phyloP scores from a whole-genome alignment of 1,139 yeast species.

The Taiozyma onychis region DNA sequence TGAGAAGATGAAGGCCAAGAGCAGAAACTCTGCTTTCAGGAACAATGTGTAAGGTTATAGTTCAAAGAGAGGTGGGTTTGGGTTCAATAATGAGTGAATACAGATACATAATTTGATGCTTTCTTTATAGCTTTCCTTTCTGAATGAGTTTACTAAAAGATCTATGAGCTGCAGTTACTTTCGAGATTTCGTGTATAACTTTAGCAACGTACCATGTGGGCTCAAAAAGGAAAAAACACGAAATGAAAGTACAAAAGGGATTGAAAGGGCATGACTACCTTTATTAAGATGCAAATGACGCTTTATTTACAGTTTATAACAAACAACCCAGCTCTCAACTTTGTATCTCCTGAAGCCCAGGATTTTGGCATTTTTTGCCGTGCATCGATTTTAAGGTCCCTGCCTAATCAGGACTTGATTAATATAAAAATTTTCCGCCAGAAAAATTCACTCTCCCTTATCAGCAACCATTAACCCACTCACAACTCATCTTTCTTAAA shows the following conservation, averaged over 20 bases:
- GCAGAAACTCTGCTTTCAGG: conserved; percentile 27
- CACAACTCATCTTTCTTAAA: not conserved
- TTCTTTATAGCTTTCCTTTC: too few species aligned
- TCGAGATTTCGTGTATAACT: too few species aligned
- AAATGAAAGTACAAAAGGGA: too few species aligned
- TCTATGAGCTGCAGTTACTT: too few species aligned
- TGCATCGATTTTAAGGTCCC: too few species aligned
- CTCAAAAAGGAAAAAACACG: not conserved
- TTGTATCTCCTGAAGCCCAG: too few species aligned
- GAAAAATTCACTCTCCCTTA: not conserved
- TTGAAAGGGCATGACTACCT: too few species aligned
- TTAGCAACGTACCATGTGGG: not conserved
- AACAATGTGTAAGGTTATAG: not conserved
- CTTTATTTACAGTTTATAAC: too few species aligned
- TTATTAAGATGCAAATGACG: too few species aligned
- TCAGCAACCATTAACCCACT: not conserved
- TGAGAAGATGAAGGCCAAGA: conserved; percentile 78
- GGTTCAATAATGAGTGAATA: not conserved
- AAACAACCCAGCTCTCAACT: too few species aligned
- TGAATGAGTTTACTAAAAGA: not conserved
- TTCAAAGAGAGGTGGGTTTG: not conserved
- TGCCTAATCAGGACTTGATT: too few species aligned
- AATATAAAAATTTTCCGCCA: not conserved
- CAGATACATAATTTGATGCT: not conserved
- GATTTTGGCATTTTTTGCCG: too few species aligned